These are phyloP conservation scores for Xerocomus minutiporus DNA, from an alignment of 1,284 basidiomycete species.

Conservation along the genomic window DNA sequence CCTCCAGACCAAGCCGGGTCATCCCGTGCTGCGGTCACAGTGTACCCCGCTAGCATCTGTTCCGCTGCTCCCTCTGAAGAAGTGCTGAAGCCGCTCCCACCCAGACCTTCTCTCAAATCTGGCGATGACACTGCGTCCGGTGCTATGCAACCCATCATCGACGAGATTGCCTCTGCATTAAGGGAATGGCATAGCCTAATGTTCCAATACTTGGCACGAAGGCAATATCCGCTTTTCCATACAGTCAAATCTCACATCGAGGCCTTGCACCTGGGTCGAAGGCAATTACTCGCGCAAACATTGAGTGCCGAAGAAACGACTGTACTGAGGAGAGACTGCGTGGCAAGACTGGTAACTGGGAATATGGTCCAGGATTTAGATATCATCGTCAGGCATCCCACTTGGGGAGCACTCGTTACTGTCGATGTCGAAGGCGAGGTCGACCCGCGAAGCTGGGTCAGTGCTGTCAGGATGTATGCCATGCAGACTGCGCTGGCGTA, in stretches of 20 bases:
- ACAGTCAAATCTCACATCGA: conserved; percentile 88
- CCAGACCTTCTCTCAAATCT: conserved; percentile 88
- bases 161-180: conserved; percentile 94
- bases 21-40: conserved; percentile 62
- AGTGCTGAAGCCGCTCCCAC: conserved; percentile 75
- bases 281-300: conserved; percentile 86
- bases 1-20: conserved; percentile 70
- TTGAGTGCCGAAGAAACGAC: conserved; percentile 85
- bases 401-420: conserved; percentile 82
- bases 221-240: conserved; percentile 89
- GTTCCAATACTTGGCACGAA: conserved; percentile 83
- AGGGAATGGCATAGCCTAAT: conserved; percentile 94
- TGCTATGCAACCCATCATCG: conserved; percentile 82
- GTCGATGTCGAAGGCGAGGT: conserved; percentile 79
- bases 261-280: conserved; percentile 81
- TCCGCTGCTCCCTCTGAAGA: conserved; percentile 65
- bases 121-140: conserved; percentile 88
- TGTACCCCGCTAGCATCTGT: conserved; percentile 64
- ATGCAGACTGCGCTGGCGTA: conserved; percentile 84
- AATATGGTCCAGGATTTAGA: conserved; percentile 92
- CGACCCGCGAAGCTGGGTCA: conserved; percentile 75
- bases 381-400: conserved; percentile 92
- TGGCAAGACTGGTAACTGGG: conserved; percentile 81
- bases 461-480: conserved; percentile 83
- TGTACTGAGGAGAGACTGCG: conserved; percentile 81